Evolutionary conservation across 2,329 filamentous ascomycete genomes (phyloP).

Genomic region (Colletotrichum limetticola): DNA sequence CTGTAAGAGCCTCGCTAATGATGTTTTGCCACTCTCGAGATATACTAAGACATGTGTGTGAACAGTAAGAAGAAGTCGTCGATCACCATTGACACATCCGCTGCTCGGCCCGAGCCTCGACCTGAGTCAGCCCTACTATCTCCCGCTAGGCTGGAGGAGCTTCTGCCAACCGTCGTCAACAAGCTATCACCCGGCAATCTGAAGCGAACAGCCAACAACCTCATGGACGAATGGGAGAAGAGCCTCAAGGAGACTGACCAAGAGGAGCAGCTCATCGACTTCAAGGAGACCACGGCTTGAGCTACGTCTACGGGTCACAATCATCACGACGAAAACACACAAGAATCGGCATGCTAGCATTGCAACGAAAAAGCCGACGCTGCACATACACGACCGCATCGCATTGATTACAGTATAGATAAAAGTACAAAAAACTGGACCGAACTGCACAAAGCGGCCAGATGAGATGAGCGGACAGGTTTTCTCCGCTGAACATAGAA

Average conservation of each 20-base stretch:
- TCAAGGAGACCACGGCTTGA: slow-evolving; percentile 34
- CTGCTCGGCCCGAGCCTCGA: slow-evolving; percentile 8
- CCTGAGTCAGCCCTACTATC: slow-evolving; percentile 39
- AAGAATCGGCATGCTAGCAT: not conserved
- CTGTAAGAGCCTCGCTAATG: slow-evolving; percentile 54
- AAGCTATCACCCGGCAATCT: slow-evolving; percentile 80
- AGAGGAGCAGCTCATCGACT: slow-evolving; percentile 28
- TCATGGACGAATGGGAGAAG: slow-evolving; percentile 94
- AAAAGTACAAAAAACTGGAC: slow-evolving; percentile 23
- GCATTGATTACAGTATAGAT: slow-evolving; percentile 25
- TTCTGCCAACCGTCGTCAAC: slow-evolving; percentile 77
- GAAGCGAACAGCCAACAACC: slow-evolving; percentile 82
- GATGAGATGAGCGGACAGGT: slow-evolving; percentile 18
- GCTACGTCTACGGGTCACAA: not conserved
- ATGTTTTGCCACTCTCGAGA: not conserved
- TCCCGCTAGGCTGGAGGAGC: slow-evolving; percentile 61
- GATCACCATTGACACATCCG: slow-evolving; percentile 42
- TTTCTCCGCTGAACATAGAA: slow-evolving; percentile 22
- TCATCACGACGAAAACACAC: not conserved
- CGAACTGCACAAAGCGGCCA: slow-evolving; percentile 22
- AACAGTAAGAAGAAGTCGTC: slow-evolving; percentile 47
- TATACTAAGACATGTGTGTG: slow-evolving; percentile 30
- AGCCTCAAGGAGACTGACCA: slow-evolving; percentile 57
- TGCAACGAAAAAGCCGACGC: not conserved
- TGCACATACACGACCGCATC: slow-evolving; percentile 1